A percentile compares a stretch with the other conserved stretches of the same genome.
phyloP scores from a whole-genome alignment of 176 grass and related monocot species.

The Chloris gayana region DNA sequence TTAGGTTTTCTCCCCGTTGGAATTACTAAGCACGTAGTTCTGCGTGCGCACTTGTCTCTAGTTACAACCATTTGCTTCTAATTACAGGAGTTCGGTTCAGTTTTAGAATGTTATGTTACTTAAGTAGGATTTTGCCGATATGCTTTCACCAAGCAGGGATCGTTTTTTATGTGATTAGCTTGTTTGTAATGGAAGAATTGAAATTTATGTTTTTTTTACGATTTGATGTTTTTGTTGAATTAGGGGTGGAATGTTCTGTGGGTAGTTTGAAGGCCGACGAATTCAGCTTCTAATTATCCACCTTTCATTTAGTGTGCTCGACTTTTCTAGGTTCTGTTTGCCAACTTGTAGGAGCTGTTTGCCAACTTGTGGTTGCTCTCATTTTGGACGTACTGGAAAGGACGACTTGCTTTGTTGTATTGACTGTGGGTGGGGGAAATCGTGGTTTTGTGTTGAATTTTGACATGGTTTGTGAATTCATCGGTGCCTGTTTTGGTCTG shows the following conservation, averaged over 20 bases:
- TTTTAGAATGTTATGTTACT: neutral
- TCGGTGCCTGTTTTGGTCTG: conserved; percentile 20
- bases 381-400: neutral
- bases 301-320: neutral
- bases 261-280: conserved; percentile 13
- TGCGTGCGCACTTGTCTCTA: neutral
- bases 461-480: conserved; percentile 18
- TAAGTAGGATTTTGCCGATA: neutral
- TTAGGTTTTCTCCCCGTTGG: conserved; percentile 29
- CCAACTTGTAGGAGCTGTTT: neutral
- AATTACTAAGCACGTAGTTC: neutral
- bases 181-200: neutral
- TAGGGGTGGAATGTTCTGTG: neutral
- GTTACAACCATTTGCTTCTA: neutral
- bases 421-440: conserved; percentile 16
- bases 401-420: neutral
- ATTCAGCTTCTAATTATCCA: conserved; percentile 6
- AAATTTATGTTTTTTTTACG: neutral
- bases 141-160: neutral
- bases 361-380: neutral
- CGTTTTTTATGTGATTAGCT: neutral
- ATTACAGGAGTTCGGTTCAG: neutral
- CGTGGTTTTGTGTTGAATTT: conserved; percentile 9
- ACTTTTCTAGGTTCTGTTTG: conserved; percentile 25
- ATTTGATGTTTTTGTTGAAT: conserved; percentile 24